Evolutionary conservation across 1,284 basidiomycete genomes (phyloP).

Genomic region (Xerocomus minutiporus): DNA sequence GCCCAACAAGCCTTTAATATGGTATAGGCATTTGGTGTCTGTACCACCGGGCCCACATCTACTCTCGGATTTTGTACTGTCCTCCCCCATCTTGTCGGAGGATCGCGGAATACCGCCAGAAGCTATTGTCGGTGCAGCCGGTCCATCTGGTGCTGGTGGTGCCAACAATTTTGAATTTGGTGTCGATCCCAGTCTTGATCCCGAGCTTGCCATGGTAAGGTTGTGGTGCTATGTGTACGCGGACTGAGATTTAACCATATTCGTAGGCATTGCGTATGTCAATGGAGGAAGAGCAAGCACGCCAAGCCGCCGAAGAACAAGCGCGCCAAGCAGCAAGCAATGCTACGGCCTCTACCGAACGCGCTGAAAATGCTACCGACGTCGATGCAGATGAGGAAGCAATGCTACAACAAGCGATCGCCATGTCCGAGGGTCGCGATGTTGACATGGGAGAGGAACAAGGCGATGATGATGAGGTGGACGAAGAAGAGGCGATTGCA

Average conservation of each 20-base stretch:
- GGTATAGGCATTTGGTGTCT: constrained; percentile 73
- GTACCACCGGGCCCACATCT: constrained; percentile 76
- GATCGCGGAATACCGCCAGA: constrained; percentile 74
- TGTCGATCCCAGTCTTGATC: constrained; percentile 92
- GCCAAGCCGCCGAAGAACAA: constrained; percentile 63
- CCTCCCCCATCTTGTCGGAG: constrained; percentile 78
- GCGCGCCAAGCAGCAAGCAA: constrained; percentile 33
- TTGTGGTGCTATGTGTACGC: not conserved
- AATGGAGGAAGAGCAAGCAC: constrained; percentile 92
- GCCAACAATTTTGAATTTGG: constrained; percentile 79
- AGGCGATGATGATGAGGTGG: constrained; percentile 43
- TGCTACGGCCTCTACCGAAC: constrained; percentile 25
- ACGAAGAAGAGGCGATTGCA: constrained; percentile 54
- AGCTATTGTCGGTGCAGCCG: constrained; percentile 46
- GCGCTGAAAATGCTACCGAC: constrained; percentile 33
- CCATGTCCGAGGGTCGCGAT: constrained; percentile 48
- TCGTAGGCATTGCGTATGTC: constrained; percentile 91
- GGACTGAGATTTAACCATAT: constrained; percentile 2
- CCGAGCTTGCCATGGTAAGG: constrained; percentile 92
- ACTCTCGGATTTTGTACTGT: constrained; percentile 79
- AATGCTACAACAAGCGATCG: constrained; percentile 60
- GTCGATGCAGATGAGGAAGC: constrained; percentile 64
- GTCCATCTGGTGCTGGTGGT: constrained; percentile 44
- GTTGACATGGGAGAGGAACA: constrained; percentile 38
- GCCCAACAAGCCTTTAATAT: constrained; percentile 2